Evolutionary conservation across 2,329 filamentous ascomycete genomes (phyloP), one percentile per base, ranked within the genome.

Genomic region (Fusarium continuum): DNA sequence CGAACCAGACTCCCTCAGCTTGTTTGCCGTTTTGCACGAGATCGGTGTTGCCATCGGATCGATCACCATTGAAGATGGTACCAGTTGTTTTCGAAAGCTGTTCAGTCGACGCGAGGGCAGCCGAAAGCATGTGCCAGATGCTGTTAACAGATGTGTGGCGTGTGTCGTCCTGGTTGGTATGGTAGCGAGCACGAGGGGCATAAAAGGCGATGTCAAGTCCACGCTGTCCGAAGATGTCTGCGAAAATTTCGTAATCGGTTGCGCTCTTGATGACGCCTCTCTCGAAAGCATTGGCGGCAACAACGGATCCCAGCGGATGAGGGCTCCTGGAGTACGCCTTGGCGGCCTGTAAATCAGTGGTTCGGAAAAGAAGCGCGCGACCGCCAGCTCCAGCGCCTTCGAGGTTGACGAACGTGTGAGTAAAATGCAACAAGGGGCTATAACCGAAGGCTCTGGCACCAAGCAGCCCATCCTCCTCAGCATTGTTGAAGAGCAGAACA

Each of bases 71-170:
- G 70, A 96, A 97, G 3, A 80, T 82, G 39, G 84, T 79, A 54
- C 86, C 88, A 1, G 84, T 87, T 66, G 92, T 86, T 13, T 86
- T 85, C 0, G 92, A 89, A 36, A 98, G 81, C 2, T 82, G 82
- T 69, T 89, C 83, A 19, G 91, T 87, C 0, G 93, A 95, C 7
- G 88, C 85, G 20, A 97, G 78, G 6, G 93, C 88, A 13, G 89
- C 89, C 31, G 92, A 96, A 31, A 99, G 82, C 95, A 99, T 98
- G 75, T 98, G 93, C 93, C 93, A 98, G 17, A 98, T 77, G 61
- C 85, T 88, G 40, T 79, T 78, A 55, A 77, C 76, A n/a, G 87
- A 90, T 0, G 93, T 90, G 75, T 97, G 92, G 32, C 86, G 86
- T 4, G 88, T 83, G 72, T 96, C 92, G 73, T 99, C 95, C 72